Evolutionary conservation across 2,329 filamentous ascomycete genomes (phyloP), one percentile per base, ranked within the genome.

Genomic region (Colletotrichum kahawae): DNA sequence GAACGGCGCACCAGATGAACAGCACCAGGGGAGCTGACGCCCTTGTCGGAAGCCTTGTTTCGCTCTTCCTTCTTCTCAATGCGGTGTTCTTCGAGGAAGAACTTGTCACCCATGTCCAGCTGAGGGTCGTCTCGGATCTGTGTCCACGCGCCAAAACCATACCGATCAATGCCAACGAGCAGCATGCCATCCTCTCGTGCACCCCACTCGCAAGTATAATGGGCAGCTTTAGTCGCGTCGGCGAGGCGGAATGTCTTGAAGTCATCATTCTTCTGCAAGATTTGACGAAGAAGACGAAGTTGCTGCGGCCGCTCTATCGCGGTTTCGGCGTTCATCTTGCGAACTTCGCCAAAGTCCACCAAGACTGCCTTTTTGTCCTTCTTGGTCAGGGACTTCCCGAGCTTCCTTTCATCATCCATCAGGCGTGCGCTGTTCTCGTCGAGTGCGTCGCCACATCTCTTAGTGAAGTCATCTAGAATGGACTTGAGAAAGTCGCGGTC

Each of bases 321-420:
- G 0, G 97, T 98, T 84, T 98, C 95, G 1, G 97, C 97, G 81
- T 99, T 99, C 80, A 98, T 91, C 79, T 98, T 96, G 84, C 98
- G 98, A 66, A 98, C 93, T 70, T 96, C 95, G 60, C 94, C 93
- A 84, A 96, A 98, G 82, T 98, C 96, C 80, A 99, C 98, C 59
- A 99, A 88, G 21, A 99, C 95, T 1, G 97, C 97, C 85, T 99
- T 99, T 84, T 95, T 95, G 82, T 99, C 97, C 84, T 99, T 99
- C 87, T 98, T 98, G 0, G 96, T 98, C 70, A 97, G 85, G 4
- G 92, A 90, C 82, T 97, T 97, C 81, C 95, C 95, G 0, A 91
- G 90, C 77, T 94, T 92, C 83, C 97, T 95, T 79, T 98, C 95
- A 80, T 95, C 95, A 76, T 94, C 92, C 38, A 95, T 91, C 21